A percentile compares a stretch with the other conserved stretches of the same genome.
Conservation (phyloP, 2,329 filamentous ascomycete species). For the Aspergillus clavatus region DNA sequence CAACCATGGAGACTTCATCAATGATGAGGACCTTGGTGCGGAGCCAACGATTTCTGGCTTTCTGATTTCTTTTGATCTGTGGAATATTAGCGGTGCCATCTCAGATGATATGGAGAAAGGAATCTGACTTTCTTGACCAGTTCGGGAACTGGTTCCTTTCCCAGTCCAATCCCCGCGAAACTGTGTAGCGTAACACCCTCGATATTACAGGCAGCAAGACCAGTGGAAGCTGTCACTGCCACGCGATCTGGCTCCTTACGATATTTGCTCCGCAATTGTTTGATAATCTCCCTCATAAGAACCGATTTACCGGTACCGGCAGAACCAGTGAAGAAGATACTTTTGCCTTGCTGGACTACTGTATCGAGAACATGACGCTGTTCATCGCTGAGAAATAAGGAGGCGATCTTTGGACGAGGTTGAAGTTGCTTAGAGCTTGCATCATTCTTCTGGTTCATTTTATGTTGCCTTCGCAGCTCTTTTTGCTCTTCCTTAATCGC, state of each 20-base stretch:
- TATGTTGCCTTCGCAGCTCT: slow-evolving; percentile 59
- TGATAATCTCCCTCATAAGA: slow-evolving; percentile 85
- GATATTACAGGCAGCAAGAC: slow-evolving; percentile 92
- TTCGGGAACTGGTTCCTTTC: slow-evolving; percentile 76
- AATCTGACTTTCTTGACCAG: slow-evolving; percentile 67
- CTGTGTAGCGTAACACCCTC: slow-evolving; percentile 94
- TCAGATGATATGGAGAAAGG: neutral
- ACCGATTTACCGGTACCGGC: slow-evolving; percentile 97
- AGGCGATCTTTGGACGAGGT: slow-evolving; percentile 40
- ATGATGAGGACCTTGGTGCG: slow-evolving; percentile 82
- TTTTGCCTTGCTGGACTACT: slow-evolving; percentile 73
- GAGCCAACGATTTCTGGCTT: slow-evolving; percentile 84
- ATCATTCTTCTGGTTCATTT: slow-evolving; percentile 46
- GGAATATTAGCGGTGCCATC: slow-evolving; percentile 12
- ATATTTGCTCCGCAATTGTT: slow-evolving; percentile 71
- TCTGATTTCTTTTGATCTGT: slow-evolving; percentile 73
- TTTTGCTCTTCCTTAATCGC: slow-evolving; percentile 74
- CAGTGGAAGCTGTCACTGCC: slow-evolving; percentile 92
- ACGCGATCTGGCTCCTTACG: slow-evolving; percentile 73
- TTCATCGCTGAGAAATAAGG: slow-evolving; percentile 75
- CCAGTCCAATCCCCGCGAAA: slow-evolving; percentile 90
- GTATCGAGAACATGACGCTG: slow-evolving; percentile 78
- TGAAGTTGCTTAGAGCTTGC: slow-evolving; percentile 37
- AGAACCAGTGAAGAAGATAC: slow-evolving; percentile 96
- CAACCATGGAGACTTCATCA: slow-evolving; percentile 98